phyloP scores from a whole-genome alignment of 768 basidiomycete species.

The Suillus cothurnatus region DNA sequence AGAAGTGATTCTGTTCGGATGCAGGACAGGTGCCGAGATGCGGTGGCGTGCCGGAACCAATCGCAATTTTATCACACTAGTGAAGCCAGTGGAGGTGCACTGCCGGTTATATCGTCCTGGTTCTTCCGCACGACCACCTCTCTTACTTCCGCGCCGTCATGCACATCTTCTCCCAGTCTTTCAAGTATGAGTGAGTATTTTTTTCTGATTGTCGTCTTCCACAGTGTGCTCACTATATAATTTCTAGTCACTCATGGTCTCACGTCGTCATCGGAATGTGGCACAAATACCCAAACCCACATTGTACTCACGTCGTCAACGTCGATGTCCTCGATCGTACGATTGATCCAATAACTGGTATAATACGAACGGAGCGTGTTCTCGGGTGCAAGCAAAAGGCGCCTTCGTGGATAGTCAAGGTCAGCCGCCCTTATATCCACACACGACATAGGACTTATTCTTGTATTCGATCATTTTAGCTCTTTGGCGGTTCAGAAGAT shows the following conservation, averaged over 20 bases:
- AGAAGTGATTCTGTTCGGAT: background rate
- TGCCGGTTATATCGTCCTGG: slow-evolving; percentile 14
- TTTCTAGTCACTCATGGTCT: slow-evolving; percentile 78
- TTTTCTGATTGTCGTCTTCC: slow-evolving; percentile 7
- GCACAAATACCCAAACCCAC: slow-evolving; percentile 95
- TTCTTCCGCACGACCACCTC: slow-evolving; percentile 22
- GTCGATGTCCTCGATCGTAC: slow-evolving; percentile 87
- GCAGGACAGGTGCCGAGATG: slow-evolving; percentile 7
- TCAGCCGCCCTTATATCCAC: slow-evolving; percentile 38
- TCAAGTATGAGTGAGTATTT: slow-evolving; percentile 74
- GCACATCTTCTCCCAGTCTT: slow-evolving; percentile 88
- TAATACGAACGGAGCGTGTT: slow-evolving; percentile 90
- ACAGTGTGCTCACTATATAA: slow-evolving; percentile 14
- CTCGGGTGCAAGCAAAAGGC: slow-evolving; percentile 92
- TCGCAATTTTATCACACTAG: slow-evolving; percentile 19
- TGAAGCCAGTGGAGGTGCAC: slow-evolving; percentile 13
- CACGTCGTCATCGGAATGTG: slow-evolving; percentile 93
- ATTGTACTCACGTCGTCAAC: slow-evolving; percentile 85
- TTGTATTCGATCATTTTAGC: slow-evolving; percentile 40
- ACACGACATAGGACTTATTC: slow-evolving; percentile 8
- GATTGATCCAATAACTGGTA: slow-evolving; percentile 80
- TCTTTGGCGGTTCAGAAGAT: slow-evolving; percentile 92
- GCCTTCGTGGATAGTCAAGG: slow-evolving; percentile 92
- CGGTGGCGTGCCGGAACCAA: slow-evolving; percentile 29
- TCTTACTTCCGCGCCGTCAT: slow-evolving; percentile 44